A percentile compares a stretch with the other conserved stretches of the same genome.
Conservation (phyloP, 345 rosid species). For the Melastoma malabathricum region DNA sequence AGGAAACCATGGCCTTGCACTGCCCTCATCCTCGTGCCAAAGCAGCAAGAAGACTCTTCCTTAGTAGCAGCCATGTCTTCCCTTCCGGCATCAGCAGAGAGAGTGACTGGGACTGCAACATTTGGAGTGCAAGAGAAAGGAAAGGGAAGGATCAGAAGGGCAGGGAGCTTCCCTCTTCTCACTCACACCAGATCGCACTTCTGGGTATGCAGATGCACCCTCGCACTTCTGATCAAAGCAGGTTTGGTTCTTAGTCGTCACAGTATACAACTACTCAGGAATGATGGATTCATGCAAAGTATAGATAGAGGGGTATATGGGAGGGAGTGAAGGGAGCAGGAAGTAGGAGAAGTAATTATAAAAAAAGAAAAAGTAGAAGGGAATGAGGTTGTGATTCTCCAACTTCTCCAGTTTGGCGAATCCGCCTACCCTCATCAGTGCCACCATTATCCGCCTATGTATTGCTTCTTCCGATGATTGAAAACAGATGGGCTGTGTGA, state of each 20-base stretch:
- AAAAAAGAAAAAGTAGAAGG: slow-evolving; percentile 22
- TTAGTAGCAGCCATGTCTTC: slow-evolving; percentile 40
- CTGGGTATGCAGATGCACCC: slow-evolving; percentile 41
- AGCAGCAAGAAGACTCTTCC: slow-evolving; percentile 13
- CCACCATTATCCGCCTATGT: no score
- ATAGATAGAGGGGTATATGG: slow-evolving; percentile 36
- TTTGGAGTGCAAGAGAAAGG: no score
- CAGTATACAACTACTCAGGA: not conserved
- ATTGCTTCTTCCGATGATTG: no score
- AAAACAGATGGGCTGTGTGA: not conserved
- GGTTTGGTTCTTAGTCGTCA: not conserved
- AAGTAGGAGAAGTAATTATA: slow-evolving; percentile 41
- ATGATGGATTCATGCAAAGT: slow-evolving; percentile 1
- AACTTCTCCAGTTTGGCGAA: not conserved
- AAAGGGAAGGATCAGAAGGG: slow-evolving; percentile 12
- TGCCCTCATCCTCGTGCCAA: slow-evolving; percentile 6
- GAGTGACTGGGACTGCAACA: slow-evolving; percentile 21
- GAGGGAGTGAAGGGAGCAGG: slow-evolving; percentile 60
- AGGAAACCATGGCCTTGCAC: slow-evolving; percentile 63
- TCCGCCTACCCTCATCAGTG: no score
- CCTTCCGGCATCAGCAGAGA: slow-evolving; percentile 25
- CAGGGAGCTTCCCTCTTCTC: slow-evolving; percentile 28
- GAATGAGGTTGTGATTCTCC: slow-evolving; percentile 15
- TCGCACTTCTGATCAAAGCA: not conserved
- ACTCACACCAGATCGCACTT: slow-evolving; percentile 27